Evolutionary conservation across 352 stramenopile species (phyloP).

Genomic region (Globisporangium takayamanum): DNA sequence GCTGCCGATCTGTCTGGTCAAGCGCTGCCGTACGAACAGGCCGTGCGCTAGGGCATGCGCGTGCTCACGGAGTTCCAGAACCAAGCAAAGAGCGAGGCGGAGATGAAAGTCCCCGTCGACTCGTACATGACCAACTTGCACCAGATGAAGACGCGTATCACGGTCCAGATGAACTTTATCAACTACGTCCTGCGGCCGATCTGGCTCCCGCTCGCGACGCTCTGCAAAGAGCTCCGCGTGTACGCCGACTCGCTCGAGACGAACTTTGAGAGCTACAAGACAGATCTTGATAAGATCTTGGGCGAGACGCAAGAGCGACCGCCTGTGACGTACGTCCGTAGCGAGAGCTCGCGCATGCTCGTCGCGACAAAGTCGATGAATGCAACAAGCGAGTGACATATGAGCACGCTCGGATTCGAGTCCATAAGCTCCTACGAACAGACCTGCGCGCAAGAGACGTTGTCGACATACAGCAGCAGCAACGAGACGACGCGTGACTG

Average conservation of each 20-base stretch:
- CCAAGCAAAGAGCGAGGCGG: conserved; percentile 57
- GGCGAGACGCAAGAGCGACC: conserved; percentile 19
- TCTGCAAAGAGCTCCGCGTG: conserved; percentile 42
- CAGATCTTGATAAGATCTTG: conserved; percentile 43
- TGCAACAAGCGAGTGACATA: not conserved
- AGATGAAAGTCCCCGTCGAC: conserved; percentile 48
- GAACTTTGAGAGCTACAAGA: conserved; percentile 61
- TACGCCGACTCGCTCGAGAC: conserved; percentile 50
- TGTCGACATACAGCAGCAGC: too few species aligned
- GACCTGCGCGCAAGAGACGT: too few species aligned
- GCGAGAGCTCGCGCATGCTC: conserved; percentile 34
- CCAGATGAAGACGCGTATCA: conserved; percentile 45
- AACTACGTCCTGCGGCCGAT: conserved; percentile 71
- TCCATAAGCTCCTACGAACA: not conserved
- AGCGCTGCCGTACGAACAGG: conserved; percentile 46
- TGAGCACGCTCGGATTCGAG: not conserved
- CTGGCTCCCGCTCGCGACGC: conserved; percentile 42
- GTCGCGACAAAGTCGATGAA: not conserved
- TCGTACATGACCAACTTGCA: conserved; percentile 76
- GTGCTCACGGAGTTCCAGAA: conserved; percentile 68
- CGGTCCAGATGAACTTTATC: conserved; percentile 70
- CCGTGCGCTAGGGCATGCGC: conserved; percentile 51
- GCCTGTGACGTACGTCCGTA: conserved; percentile 29
- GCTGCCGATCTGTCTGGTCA: conserved; percentile 59
- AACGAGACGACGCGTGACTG: too few species aligned